A percentile compares a stretch with the other conserved stretches of the same genome.
Conservation (phyloP, 2,329 filamentous ascomycete genomes). For the Ceratocystis smalleyi region DNA sequence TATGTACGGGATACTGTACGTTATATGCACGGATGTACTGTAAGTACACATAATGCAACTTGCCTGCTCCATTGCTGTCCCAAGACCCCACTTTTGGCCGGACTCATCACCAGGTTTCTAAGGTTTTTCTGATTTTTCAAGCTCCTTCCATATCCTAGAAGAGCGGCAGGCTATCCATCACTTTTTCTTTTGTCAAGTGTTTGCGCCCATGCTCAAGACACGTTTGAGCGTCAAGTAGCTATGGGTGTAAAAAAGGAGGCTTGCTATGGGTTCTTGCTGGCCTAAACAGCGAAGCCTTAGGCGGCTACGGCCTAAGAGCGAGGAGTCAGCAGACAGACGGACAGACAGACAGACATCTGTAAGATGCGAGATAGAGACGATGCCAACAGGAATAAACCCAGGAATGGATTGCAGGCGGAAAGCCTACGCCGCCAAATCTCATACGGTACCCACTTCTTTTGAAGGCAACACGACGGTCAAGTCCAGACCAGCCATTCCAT, state of each 20-base stretch:
- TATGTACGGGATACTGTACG: too few species aligned
- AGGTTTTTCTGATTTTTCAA: neutral
- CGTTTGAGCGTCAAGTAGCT: neutral
- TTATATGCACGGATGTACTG: neutral
- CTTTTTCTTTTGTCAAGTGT: neutral
- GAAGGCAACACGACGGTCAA: neutral
- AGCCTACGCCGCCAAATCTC: neutral
- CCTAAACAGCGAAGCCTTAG: too few species aligned
- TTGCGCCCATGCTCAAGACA: neutral
- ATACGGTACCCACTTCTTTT: neutral
- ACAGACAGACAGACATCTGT: neutral
- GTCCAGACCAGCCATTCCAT: neutral
- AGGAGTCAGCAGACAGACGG: neutral
- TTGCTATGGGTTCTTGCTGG: too few species aligned
- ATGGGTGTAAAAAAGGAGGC: neutral
- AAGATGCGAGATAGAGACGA: too few species aligned
- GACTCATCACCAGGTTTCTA: neutral
- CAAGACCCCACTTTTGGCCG: constrained; percentile 1
- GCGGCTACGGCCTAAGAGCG: too few species aligned
- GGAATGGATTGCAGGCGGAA: neutral
- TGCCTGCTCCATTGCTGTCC: neutral
- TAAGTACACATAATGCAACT: neutral
- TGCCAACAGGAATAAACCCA: neutral
- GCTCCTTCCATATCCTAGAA: neutral
- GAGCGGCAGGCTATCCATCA: neutral